A percentile compares a stretch with the other conserved stretches of the same genome.
Evolutionary conservation across 345 rosid species (phyloP).

Genomic region (Bretschneidera sinensis): DNA sequence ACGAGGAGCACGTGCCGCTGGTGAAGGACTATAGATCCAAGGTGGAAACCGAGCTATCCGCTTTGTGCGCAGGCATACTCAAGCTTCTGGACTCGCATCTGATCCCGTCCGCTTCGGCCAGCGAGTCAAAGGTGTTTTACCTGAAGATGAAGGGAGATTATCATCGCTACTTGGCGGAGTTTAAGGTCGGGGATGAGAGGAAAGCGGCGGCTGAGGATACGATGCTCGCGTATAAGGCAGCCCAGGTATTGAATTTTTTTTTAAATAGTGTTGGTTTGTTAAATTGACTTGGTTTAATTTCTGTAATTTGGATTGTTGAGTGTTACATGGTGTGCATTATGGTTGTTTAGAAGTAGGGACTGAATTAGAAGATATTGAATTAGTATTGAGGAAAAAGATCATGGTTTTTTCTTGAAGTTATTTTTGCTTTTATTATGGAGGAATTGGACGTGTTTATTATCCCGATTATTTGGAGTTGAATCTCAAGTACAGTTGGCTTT

Average conservation of each 20-base stretch:
- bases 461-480: too few species aligned
- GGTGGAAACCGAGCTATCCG: constrained; percentile 49
- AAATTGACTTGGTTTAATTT: too few species aligned
- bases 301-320: too few species aligned
- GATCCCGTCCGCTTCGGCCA: constrained; percentile 40
- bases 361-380: too few species aligned
- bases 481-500: too few species aligned
- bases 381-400: too few species aligned
- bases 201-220: constrained; percentile 58
- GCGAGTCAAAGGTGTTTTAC: constrained; percentile 62
- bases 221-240: constrained; percentile 48
- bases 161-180: constrained; percentile 39
- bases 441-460: too few species aligned
- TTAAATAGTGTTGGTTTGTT: too few species aligned
- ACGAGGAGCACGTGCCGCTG: constrained; percentile 53
- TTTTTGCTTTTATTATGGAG: too few species aligned
- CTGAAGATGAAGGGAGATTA: constrained; percentile 69
- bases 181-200: constrained; percentile 53
- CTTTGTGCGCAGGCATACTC: constrained; percentile 41
- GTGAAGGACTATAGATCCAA: constrained; percentile 69
- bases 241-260: constrained; percentile 43
- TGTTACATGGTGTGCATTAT: too few species aligned
- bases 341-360: background rate
- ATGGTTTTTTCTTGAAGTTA: too few species aligned
- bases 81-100: constrained; percentile 45